These are phyloP conservation scores for Plantago elongata DNA, from an alignment of 257 asterid species.

Conservation along the genomic window DNA sequence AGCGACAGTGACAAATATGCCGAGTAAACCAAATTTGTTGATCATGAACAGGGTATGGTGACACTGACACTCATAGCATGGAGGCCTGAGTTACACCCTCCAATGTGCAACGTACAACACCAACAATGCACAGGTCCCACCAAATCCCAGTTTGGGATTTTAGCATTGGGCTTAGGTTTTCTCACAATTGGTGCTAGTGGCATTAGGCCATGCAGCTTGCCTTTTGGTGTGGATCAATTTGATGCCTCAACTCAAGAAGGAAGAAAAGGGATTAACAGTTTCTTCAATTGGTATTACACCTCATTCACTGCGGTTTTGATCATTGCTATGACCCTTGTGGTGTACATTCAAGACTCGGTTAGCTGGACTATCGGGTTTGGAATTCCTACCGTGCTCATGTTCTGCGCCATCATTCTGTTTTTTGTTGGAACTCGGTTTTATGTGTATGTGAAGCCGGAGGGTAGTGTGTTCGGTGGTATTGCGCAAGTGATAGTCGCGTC, in stretches of 20 bases:
- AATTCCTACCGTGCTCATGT: constrained; percentile 59
- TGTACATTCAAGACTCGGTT: constrained; percentile 65
- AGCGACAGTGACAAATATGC: background rate
- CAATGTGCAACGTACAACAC: constrained; percentile 40
- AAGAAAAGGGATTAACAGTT: constrained; percentile 65
- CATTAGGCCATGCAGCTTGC: constrained; percentile 91
- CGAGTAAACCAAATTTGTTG: background rate
- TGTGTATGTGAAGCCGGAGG: constrained; percentile 64
- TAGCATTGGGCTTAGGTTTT: constrained; percentile 39
- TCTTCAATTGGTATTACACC: constrained; percentile 89
- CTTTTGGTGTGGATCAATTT: constrained; percentile 90
- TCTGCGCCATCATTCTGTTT: constrained; percentile 38
- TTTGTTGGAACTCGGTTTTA: constrained; percentile 52
- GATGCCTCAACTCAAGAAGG: constrained; percentile 60
- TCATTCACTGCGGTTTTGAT: constrained; percentile 60
- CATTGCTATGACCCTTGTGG: constrained; percentile 54
- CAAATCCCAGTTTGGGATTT: constrained; percentile 41
- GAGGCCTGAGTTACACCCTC: constrained; percentile 66
- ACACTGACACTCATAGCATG: constrained; percentile 59
- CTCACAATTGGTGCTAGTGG: constrained; percentile 68
- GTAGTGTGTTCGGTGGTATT: constrained; percentile 61
- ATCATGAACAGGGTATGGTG: constrained; percentile 70
- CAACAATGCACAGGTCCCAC: constrained; percentile 54
- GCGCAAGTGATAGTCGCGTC: constrained; percentile 47
- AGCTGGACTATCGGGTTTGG: constrained; percentile 74